phyloP scores from a whole-genome alignment of 1,284 basidiomycete genomes.

The Cutaneotrichosporon mucoides region DNA sequence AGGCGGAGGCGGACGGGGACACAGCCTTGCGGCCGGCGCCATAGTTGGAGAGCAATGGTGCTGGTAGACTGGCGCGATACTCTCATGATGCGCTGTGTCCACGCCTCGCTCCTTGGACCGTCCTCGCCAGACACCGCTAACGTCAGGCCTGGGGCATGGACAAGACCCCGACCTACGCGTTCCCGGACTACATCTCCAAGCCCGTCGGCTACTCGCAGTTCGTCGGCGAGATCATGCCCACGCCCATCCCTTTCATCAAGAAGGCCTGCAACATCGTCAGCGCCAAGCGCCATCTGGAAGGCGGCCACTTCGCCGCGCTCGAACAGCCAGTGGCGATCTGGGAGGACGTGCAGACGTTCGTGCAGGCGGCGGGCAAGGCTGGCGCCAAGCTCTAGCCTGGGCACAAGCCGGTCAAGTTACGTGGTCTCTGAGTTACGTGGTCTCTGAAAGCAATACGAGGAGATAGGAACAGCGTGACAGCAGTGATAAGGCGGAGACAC shows the following conservation, averaged over 20 bases:
- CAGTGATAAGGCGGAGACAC: too few species aligned
- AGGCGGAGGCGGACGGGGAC: too few species aligned
- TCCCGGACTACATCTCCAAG: conserved; percentile 33
- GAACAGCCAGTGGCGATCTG: conserved; percentile 49
- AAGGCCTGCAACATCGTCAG: conserved; percentile 42
- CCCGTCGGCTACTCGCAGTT: conserved; percentile 50
- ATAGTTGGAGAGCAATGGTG: too few species aligned
- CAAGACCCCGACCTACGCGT: conserved; percentile 13
- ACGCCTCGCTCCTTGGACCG: too few species aligned
- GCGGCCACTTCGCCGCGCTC: conserved; percentile 51
- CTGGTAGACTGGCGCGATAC: too few species aligned
- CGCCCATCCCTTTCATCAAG: conserved; percentile 43
- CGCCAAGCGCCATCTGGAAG: conserved; percentile 42
- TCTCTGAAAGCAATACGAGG: too few species aligned
- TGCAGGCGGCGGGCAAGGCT: conserved; percentile 31
- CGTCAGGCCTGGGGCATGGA: conserved; percentile 18
- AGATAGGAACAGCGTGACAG: too few species aligned
- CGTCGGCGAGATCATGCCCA: conserved; percentile 45
- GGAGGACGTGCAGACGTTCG: conserved; percentile 38
- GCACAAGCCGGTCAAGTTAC: neutral
- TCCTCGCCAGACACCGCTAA: neutral
- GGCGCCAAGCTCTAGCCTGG: neutral
- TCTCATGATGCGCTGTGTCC: neutral
- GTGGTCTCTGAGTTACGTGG: neutral
- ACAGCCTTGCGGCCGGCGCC: too few species aligned